Evolutionary conservation across 2,329 filamentous ascomycete species (phyloP), one percentile per base, ranked within the genome.

Genomic region (Chaetomium sp.): DNA sequence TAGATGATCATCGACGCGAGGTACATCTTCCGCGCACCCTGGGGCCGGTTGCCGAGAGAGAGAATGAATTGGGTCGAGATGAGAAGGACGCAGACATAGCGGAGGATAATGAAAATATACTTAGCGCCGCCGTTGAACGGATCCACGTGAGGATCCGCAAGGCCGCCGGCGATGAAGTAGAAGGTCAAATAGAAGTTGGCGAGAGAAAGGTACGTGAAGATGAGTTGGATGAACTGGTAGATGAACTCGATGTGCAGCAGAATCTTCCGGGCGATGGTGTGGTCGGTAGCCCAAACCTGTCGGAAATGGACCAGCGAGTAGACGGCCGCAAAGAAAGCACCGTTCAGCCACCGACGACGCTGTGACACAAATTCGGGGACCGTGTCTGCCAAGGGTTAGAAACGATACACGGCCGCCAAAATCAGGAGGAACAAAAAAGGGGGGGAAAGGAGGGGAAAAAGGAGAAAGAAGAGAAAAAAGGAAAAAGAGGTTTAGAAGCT

Each of bases 151-250:
- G 82, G 75, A 66, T 97, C 90, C 0, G 88, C 81, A 12, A 99
- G 79, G 42, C 91, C 95, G 44, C 94, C 94, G 27, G 91, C 91
- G 62, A 99, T 87, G 76, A 99, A 99, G 80, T 91, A 99, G 75
- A 99, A 99, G 56, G 91, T 95, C 52, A 99, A 85, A 71, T 97
- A 99, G 78, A 97, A 99, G 77, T 99, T 99, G 71, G 92, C 91
- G 42, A 99, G 84, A 9, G 92, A 96, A 76, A 99, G 97, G 76
- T 90, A 99, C 46, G 94, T 99, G 76, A 99, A 99, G 59, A 95
- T 72, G 11, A 99, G 82, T 67, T 91, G 88, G 64, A 97, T 80
- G 69, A 95, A 87, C 70, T 99, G 94, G 72, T 99, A 99, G 63
- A 96, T 71, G 68, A 96, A 96, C 70, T 99, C 94, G 64, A 97